Evolutionary conservation across 169 alveolate species (phyloP).

Genomic region (Cryptosporidium xiaoi): DNA sequence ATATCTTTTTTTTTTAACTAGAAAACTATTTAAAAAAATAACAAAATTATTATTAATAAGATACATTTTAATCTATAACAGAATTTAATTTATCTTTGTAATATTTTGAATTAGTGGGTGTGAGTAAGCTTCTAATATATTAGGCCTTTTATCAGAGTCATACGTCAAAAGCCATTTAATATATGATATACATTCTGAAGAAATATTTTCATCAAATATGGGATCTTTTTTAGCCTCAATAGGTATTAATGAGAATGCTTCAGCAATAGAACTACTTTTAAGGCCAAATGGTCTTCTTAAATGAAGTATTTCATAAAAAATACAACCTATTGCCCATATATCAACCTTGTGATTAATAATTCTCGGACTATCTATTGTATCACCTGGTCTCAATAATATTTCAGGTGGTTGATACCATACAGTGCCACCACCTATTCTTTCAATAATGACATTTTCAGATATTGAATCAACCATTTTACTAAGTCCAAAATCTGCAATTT

Average conservation of each 20-base stretch:
- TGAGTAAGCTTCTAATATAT: conserved; percentile 76
- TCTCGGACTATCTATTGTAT: conserved; percentile 78
- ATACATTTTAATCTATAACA: neutral
- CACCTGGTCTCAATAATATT: conserved; percentile 82
- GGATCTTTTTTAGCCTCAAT: conserved; percentile 76
- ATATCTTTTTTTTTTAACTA: neutral
- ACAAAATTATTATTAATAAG: neutral
- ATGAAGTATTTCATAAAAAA: conserved; percentile 89
- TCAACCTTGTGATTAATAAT: conserved; percentile 81
- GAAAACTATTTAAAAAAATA: neutral
- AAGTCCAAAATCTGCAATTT: conserved; percentile 90
- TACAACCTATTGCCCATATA: conserved; percentile 92
- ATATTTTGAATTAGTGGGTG: conserved; percentile 76
- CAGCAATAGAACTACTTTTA: conserved; percentile 78
- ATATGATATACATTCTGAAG: conserved; percentile 75
- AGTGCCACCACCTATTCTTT: conserved; percentile 91
- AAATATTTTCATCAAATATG: conserved; percentile 74
- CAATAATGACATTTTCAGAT: conserved; percentile 76
- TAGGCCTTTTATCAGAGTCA: conserved; percentile 77
- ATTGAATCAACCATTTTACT: conserved; percentile 78
- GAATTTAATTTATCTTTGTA: neutral
- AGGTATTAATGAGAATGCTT: conserved; percentile 76
- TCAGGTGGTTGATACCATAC: conserved; percentile 93
- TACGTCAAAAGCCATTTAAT: conserved; percentile 78
- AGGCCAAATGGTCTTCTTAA: conserved; percentile 78